A percentile compares a stretch with the other conserved stretches of the same genome.
Evolutionary conservation across 164 flowering plant genomes (phyloP).

Genomic region (Magnolia sinica): DNA sequence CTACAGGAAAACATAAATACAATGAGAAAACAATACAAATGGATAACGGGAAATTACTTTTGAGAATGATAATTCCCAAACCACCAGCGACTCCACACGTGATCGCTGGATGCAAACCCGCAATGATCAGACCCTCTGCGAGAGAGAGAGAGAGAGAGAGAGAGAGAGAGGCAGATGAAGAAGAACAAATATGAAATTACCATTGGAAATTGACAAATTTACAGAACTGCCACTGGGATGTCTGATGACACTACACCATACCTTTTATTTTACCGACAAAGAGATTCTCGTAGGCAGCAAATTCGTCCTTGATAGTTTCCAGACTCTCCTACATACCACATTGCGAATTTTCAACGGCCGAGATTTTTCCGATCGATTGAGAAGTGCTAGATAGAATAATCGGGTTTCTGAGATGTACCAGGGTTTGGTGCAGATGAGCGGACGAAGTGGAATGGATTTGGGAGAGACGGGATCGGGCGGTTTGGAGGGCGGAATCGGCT

Average conservation of each 20-base stretch:
- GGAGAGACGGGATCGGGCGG: constrained; percentile 56
- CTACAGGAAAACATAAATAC: not conserved
- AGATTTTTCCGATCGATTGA: not conserved
- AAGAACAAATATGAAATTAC: not conserved
- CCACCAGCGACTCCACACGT: constrained; percentile 54
- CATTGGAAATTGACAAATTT: not conserved
- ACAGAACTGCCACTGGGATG: not conserved
- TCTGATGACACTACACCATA: constrained; percentile 10
- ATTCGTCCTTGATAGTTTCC: constrained; percentile 47
- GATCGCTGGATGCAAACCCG: constrained; percentile 51
- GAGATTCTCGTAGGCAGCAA: constrained; percentile 50
- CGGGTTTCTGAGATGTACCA: constrained; percentile 29
- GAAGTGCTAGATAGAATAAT: not conserved
- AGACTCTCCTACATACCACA: constrained; percentile 42
- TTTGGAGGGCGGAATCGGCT: constrained; percentile 40
- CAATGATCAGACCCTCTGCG: constrained; percentile 49
- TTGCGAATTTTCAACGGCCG: not conserved
- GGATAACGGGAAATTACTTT: constrained; percentile 41
- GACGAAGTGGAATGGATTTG: constrained; percentile 60
- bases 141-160: too few relatives aligned
- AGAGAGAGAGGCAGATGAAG: too few relatives aligned
- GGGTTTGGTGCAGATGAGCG: constrained; percentile 59
- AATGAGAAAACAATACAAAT: not conserved
- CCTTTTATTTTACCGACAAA: constrained; percentile 75
- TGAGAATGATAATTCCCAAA: constrained; percentile 46